Evolutionary conservation across 164 flowering plant genomes (phyloP).

Genomic region (Cinnamomum micranthum): DNA sequence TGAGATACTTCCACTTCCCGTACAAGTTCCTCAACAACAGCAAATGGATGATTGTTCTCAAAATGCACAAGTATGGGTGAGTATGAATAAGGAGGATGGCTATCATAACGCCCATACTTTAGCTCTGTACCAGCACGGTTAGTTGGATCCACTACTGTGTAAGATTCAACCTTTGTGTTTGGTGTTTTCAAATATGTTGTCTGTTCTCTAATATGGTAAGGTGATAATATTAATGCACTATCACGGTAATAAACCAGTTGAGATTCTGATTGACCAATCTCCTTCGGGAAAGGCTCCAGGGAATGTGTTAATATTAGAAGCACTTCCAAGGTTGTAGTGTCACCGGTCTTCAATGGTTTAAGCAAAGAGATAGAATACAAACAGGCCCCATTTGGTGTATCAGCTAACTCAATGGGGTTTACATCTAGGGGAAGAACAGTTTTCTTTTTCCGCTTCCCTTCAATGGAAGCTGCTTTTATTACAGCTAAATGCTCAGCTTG

Average conservation of each 20-base stretch:
- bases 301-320: slow-evolving; percentile 62
- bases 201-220: slow-evolving; percentile 77
- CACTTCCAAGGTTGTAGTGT: slow-evolving; percentile 60
- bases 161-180: slow-evolving; percentile 71
- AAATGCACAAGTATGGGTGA: slow-evolving; percentile 78
- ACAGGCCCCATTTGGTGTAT: slow-evolving; percentile 67
- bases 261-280: slow-evolving; percentile 85
- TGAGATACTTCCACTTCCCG: slow-evolving; percentile 95
- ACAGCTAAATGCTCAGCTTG: slow-evolving; percentile 60
- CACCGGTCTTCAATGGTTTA: slow-evolving; percentile 55
- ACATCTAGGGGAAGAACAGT: slow-evolving; percentile 57
- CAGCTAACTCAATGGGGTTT: slow-evolving; percentile 49
- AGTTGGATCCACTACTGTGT: slow-evolving; percentile 70
- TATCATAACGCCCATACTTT: slow-evolving; percentile 76
- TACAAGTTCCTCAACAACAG: slow-evolving; percentile 95
- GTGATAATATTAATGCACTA: slow-evolving; percentile 83
- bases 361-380: slow-evolving; percentile 52
- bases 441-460: slow-evolving; percentile 81
- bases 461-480: slow-evolving; percentile 50
- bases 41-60: slow-evolving; percentile 90
- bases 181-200: slow-evolving; percentile 74
- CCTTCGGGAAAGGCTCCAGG: slow-evolving; percentile 91
- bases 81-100: slow-evolving; percentile 60
- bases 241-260: slow-evolving; percentile 88
- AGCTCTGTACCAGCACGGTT: slow-evolving; percentile 55